Evolutionary conservation across 805 yeast species (phyloP).

Genomic region (Myxozyma udenii): DNA sequence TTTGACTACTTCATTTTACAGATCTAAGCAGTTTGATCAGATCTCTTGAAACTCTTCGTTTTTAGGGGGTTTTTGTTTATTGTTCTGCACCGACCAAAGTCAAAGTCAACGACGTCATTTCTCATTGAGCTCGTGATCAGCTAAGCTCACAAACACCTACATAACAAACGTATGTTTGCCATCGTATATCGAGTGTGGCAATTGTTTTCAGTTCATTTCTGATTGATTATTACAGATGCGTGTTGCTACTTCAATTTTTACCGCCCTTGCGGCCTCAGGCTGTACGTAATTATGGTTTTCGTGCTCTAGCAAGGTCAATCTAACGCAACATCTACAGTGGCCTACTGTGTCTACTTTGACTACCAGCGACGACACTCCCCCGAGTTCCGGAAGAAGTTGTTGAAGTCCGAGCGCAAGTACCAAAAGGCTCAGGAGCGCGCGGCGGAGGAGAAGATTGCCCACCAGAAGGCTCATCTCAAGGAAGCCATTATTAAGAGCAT

Average conservation of each 20-base stretch:
- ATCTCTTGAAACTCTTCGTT: too few relatives aligned
- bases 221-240: slow-evolving; percentile 13
- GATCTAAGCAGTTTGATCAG: too few relatives aligned
- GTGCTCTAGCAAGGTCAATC: not conserved
- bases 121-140: too few relatives aligned
- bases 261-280: slow-evolving; percentile 12
- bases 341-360: slow-evolving; percentile 85
- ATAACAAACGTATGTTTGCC: too few relatives aligned
- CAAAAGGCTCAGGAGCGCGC: slow-evolving; percentile 43
- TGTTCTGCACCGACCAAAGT: too few relatives aligned
- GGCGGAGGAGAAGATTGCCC: slow-evolving; percentile 56
- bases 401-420: slow-evolving; percentile 60
- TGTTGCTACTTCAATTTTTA: slow-evolving; percentile 5
- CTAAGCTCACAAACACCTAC: too few relatives aligned
- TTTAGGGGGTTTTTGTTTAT: too few relatives aligned
- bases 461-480: slow-evolving; percentile 56
- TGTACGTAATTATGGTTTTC: slow-evolving; percentile 3
- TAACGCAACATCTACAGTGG: slow-evolving; percentile 27
- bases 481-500: slow-evolving; percentile 62
- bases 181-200: too few relatives aligned
- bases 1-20: too few relatives aligned
- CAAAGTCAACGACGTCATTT: too few relatives aligned
- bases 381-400: slow-evolving; percentile 75
- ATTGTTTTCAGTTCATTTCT: too few relatives aligned
- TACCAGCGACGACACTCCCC: slow-evolving; percentile 80